Evolutionary conservation across 163 green algal species (phyloP).

Genomic region (Scenedesmus sp.): DNA sequence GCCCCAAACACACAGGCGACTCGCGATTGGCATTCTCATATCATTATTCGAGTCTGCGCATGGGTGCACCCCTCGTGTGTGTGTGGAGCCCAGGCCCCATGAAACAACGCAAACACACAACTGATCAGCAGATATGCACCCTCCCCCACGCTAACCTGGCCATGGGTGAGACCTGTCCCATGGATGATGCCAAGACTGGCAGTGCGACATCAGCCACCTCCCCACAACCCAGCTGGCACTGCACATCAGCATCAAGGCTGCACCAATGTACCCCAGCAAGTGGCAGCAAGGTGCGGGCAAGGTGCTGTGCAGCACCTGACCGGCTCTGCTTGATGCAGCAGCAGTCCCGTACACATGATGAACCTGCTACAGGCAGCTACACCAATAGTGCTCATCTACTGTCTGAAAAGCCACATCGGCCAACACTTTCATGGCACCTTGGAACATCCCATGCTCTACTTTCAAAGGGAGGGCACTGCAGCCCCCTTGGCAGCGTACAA

Average conservation of each 20-base stretch:
- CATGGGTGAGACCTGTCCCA: background rate
- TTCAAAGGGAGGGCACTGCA: background rate
- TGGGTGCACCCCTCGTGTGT: background rate
- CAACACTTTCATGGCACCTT: background rate
- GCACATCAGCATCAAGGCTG: background rate
- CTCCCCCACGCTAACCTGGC: background rate
- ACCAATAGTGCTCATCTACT: background rate
- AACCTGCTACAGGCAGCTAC: background rate
- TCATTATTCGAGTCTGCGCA: background rate
- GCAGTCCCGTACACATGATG: background rate
- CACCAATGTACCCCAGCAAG: background rate
- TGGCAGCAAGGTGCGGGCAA: background rate
- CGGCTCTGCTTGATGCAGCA: background rate
- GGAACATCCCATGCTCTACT: background rate
- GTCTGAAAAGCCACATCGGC: background rate
- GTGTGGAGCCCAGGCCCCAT: constrained; percentile 5
- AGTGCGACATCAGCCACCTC: background rate
- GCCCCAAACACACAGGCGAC: background rate
- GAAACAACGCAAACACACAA: background rate
- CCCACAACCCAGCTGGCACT: background rate
- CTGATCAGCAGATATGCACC: background rate
- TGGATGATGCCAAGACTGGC: background rate
- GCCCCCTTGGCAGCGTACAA: background rate
- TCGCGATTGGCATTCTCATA: background rate
- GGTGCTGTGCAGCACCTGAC: background rate